Base-by-base conservation (phyloP, 805 yeast genomes). In the Yarrowia sp. region DNA sequence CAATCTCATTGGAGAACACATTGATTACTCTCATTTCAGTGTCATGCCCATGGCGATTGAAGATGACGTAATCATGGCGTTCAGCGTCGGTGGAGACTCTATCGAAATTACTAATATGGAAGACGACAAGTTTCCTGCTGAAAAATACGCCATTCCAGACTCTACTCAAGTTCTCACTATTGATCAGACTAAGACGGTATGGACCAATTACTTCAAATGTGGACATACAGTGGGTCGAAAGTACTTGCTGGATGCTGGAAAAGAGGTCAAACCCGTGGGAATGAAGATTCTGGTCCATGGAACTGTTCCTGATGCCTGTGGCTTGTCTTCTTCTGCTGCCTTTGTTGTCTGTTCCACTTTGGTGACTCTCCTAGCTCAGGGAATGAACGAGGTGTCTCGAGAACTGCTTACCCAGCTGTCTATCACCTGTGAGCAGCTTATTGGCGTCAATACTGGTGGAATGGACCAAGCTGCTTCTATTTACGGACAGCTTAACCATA, bases 381-480 rank as follows among this genome's bases (percentile, higher is more conserved):
- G 82, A 74, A 80, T 24, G 65, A 69, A 2, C 66, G 70, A 22
- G 10, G 74, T 86, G 40, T 67, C 82, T 64, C 85, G 85, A 70
- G 72, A 79, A 16, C 85, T 80, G 65, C 77, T 87, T 66, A 84
- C 87, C 19, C 74, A 76, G 63, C 83, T 87, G 61, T 85, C 91
- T 6, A 85, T 84, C 44, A 83, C 82, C 5, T 83, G 86, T 41
- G 92, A 87, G 71, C 89, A 86, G 74, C 83, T 83, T 63, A 84
- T 87, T 38, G 92, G 92, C 36, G 88, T 87, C 62, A 87, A 85
- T 72, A 84, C 87, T 36, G 92, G 92, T n/a, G 91, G 92, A 41
- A 83, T 87, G 88, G 92, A 87, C 72, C 92, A 87, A 75, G 81
- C 87, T 56, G 92, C 91, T 3, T 83, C 88, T 0, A 80, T 88